Base-by-base conservation (phyloP, 148 eudicot species). In the Diospyros lotus region DNA sequence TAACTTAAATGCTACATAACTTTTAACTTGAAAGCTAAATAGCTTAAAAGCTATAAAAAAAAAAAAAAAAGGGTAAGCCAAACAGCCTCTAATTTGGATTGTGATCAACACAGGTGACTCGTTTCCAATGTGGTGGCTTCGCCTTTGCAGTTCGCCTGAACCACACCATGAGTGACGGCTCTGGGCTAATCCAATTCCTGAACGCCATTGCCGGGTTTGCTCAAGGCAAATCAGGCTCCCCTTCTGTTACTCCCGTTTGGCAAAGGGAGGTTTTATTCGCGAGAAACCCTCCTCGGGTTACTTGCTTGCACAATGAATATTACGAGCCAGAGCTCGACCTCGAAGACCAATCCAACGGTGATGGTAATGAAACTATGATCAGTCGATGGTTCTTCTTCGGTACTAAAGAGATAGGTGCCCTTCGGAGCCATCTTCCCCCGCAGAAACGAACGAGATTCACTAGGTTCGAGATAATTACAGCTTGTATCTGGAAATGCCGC, bases 401-500 rank as follows among this genome's bases (percentile, higher is more conserved):
- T 3, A 58, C 68, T 5, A 62, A 66, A 28, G 73, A 72, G 6
- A 73, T 80, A 2, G 13, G 17, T 18, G 40, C 77, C 28, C 7
- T 80, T n/a, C 80, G 77, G 40, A 80, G 17, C 17, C 69, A 58
- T 6, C 58, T 51, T 55, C 58, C 75, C 6, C 51, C 39, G 4
- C 52, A 51, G 44, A 52, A 60, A 11, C 38, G 70, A 2, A 61
- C 59, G 0, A 11, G 11, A 0, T 51, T 43, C 13, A 69, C 84
- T 11, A 82, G 76, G 39, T 82, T 82, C 5, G 90, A 87, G 68
- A 10, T 87, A 18, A 73, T 87, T 9, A 82, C 87, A 1, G 90
- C 90, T 40, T 84, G 84, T 9, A 65, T 87, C 0, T 87, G 90
- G 90, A 68, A 76, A 13, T 85, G 86, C 9, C 88, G 87, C 17